Evolutionary conservation across 176 grass and related monocot genomes (phyloP).

Genomic region (Zea luxurians): DNA sequence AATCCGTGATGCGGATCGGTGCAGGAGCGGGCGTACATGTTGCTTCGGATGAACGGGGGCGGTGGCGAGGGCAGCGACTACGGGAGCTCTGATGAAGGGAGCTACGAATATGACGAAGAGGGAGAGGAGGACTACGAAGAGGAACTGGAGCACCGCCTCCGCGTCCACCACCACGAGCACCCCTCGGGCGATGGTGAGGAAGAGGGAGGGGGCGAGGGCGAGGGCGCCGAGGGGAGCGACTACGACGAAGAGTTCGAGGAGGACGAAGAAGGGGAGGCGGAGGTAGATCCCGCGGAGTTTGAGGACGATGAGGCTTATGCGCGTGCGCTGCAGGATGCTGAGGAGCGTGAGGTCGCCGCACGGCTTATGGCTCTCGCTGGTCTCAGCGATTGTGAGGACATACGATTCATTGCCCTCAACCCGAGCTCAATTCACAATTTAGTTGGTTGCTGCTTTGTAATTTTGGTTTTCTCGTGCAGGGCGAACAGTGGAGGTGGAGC

Average conservation of each 20-base stretch:
- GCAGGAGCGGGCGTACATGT: conserved; percentile 98
- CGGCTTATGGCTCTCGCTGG: conserved; percentile 85
- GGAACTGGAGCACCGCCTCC: conserved; percentile 52
- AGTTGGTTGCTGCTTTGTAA: conserved; percentile 12
- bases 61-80: conserved; percentile 76
- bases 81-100: conserved; percentile 81
- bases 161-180: conserved; percentile 52
- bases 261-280: conserved; percentile 60
- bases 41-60: conserved; percentile 72
- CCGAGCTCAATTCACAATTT: background rate
- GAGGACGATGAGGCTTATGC: conserved; percentile 85
- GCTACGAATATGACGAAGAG: conserved; percentile 80
- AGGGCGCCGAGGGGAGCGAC: conserved; percentile 67
- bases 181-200: conserved; percentile 2
- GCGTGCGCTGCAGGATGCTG: conserved; percentile 80
- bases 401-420: background rate
- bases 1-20: conserved; percentile 34
- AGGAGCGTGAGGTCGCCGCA: conserved; percentile 80
- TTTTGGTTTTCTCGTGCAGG: conserved; percentile 47
- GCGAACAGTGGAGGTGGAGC: conserved; percentile 74
- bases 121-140: conserved; percentile 54
- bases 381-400: conserved; percentile 75
- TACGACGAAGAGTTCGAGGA: conserved; percentile 75
- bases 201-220: background rate
- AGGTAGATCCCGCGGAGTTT: conserved; percentile 60